Base-by-base conservation (phyloP, 83 land plant genomes). In the Larix sibirica region DNA sequence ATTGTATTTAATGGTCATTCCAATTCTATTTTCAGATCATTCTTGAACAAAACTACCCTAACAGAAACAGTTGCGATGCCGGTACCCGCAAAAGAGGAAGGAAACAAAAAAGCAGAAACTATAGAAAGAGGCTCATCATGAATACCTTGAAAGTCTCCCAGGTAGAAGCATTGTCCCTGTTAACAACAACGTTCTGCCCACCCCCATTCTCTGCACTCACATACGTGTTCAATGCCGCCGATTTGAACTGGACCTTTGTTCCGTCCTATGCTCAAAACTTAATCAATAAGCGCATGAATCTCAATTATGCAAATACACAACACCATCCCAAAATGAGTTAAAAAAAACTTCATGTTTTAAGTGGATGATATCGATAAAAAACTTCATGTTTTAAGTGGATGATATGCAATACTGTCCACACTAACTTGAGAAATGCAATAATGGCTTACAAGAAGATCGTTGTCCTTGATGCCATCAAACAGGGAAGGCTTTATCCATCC, bases 91-190 rank as follows among this genome's bases (percentile, higher is more conserved):
- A 36, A 68, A 68, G 38, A 17, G 7, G 38, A 5, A 12, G 73
- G 3, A 54, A 54, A 54, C 36, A 54, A 54, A 54, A 54, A 12
- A 12, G 47, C 8, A 6, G 13, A 54, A 54, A 54, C 58, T 12
- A 13, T 54, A 18, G 40, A 17, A 36, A 36, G 20, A 7, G 74
- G 74, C 6, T 36, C 21, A 5, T 17, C 8, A 69, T 18, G 20
- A 20, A n/a, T 10, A 95, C 98, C 90, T 81, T 92, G 86, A 94
- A 94, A 36, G 97, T 94, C 80, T 95, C 97, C 96, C 96, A 94
- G 24, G 91, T 84, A 18, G 92, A 94, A 36, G 90, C 77, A 56
- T 84, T 33, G 56, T 87, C 92, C 56, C 94, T 81, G 56, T 88
- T 87, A 7, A 92, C 95, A 24, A 92, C 89, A 47, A 94, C 88